Conservation (phyloP, 352 stramenopile species). For the Hyaloperonospora arabidopsidis region DNA sequence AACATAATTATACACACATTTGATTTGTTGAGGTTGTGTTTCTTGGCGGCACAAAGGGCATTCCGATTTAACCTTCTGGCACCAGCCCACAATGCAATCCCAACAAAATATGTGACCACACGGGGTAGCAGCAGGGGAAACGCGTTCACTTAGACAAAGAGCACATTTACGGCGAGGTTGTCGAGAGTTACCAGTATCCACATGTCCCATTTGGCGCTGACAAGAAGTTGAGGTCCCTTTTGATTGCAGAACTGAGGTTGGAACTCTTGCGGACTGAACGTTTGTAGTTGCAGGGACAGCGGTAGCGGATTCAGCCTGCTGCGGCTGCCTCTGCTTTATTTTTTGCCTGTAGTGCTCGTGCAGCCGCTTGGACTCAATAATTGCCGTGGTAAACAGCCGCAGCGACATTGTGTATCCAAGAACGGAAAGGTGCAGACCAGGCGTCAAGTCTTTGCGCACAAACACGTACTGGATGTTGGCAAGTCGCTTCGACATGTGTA, state of each 20-base stretch:
- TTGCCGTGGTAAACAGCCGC: conserved; percentile 42
- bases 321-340: conserved; percentile 40
- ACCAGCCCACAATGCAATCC: conserved; percentile 90
- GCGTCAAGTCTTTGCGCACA: conserved; percentile 50
- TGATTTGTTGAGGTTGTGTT: conserved; percentile 84
- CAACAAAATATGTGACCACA: conserved; percentile 90
- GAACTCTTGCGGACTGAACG: conserved; percentile 36
- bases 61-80: conserved; percentile 87
- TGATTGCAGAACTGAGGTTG: conserved; percentile 23
- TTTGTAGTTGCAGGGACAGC: conserved; percentile 12
- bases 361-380: conserved; percentile 47
- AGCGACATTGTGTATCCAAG: conserved; percentile 78
- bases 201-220: conserved; percentile 1
- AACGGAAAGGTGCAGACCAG: conserved; percentile 56
- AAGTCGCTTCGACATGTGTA: conserved; percentile 62
- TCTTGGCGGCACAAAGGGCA: conserved; percentile 86
- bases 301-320: conserved; percentile 19
- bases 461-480: conserved; percentile 73
- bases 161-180: conserved; percentile 63
- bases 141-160: conserved; percentile 76
- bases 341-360: conserved; percentile 38
- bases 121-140: conserved; percentile 67
- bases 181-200: conserved; percentile 3
- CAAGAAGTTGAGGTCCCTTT: background rate
- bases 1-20: conserved; percentile 87